Base-by-base conservation (phyloP, 225 moss, liverwort and hornwort genomes). In the Straminergon stramineum region DNA sequence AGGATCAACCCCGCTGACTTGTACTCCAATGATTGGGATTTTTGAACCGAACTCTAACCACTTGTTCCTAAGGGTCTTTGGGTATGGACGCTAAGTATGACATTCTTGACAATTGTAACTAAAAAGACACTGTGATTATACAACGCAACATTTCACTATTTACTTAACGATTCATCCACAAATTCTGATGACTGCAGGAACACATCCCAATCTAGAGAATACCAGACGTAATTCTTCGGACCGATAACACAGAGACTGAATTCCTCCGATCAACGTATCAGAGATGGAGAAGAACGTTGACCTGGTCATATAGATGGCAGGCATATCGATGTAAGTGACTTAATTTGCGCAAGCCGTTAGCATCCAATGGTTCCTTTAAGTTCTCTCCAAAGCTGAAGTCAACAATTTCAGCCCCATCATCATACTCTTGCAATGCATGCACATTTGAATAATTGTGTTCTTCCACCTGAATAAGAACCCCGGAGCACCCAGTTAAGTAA, bases 241-340 rank as follows among this genome's bases (percentile, higher is more conserved):
- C 26, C 65, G 58, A 65, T 39, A 75, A 76, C 66, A 77, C 45
- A 78, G 43, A 69, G 68, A 84, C 64, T 57, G 21, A 61, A 70
- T 37, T 45, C 43, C 13, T 55, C 56, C 20, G 45, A 67, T 18
- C n/a, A 81, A 39, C 37, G 61, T 53, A n/a, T 65, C 64, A 55
- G 48, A 85, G 51, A 87, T 55, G 58, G 83, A 79, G 82, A 88
- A 75, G 79, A 82, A 34, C 5, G 27, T 53, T 52, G 64, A 94
- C 94, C 94, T 94, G 90, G 63, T 93, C 83, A 80, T 95, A 95
- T 3, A 91, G 88, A 57, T 91, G 89, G 89, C 90, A 84, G 62
- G 89, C 86, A 81, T 87, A 91, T 82, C 94, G 94, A 91, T 92
- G 90, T 17, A 94, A 90, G 83, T 95, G 91, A 70, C 92, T 82